phyloP scores from a whole-genome alignment of 2,329 filamentous ascomycete genomes.

The Alternaria ethzedia region DNA sequence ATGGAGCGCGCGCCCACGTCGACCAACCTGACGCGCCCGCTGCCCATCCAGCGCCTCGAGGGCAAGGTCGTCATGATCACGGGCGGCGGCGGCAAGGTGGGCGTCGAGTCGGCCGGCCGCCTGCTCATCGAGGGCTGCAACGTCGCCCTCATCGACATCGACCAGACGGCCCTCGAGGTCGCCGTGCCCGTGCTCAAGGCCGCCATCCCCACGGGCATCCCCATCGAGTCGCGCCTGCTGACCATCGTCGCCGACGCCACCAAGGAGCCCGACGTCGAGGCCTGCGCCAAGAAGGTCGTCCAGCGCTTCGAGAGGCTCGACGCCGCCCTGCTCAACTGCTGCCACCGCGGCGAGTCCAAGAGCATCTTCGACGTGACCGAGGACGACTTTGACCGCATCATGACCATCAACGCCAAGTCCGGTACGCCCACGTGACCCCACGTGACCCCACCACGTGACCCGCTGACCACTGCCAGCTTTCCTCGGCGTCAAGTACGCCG shows the following conservation, averaged over 20 bases:
- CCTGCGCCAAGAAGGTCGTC: constrained; percentile 29
- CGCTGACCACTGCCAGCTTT: constrained; percentile 32
- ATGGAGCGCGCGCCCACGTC: constrained; percentile 35
- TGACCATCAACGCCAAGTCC: constrained; percentile 48
- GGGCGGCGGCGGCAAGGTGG: constrained; percentile 42
- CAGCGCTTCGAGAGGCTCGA: constrained; percentile 38
- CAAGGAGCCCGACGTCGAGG: constrained; percentile 38
- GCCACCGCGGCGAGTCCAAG: constrained; percentile 33
- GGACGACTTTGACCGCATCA: constrained; percentile 46
- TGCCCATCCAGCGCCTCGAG: constrained; percentile 39
- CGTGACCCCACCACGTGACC: neutral
- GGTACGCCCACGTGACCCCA: constrained; percentile 27
- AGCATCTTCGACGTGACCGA: constrained; percentile 47
- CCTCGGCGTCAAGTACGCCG: constrained; percentile 47
- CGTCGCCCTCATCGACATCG: constrained; percentile 46
- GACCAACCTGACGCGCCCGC: constrained; percentile 33
- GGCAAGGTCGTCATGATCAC: constrained; percentile 44
- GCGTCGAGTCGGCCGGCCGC: constrained; percentile 45
- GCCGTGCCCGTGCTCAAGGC: constrained; percentile 33
- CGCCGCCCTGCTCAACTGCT: constrained; percentile 36
- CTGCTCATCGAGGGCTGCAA: constrained; percentile 48
- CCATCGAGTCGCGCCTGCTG: constrained; percentile 34
- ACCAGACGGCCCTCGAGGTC: constrained; percentile 32
- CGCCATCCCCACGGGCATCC: constrained; percentile 32
- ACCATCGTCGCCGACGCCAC: constrained; percentile 46